Evolutionary conservation across 495 filamentous ascomycete species (phyloP).

Genomic region (Patellaria atrata): DNA sequence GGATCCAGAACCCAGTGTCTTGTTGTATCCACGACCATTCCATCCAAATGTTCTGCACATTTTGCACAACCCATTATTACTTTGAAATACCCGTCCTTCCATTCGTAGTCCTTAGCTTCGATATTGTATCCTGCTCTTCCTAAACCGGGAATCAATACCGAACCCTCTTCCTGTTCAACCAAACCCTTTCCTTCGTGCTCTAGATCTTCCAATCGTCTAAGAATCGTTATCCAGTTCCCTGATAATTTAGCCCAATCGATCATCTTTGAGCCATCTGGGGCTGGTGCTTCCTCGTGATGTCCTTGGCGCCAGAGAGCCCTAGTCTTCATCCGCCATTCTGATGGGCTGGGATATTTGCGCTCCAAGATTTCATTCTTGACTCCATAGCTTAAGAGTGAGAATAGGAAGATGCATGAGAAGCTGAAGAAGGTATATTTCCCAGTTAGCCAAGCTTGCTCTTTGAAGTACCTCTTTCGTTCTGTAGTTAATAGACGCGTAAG

Average conservation of each 20-base stretch:
- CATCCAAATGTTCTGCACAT: constrained; percentile 66
- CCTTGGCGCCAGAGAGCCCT: constrained; percentile 20
- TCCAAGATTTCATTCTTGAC: constrained; percentile 57
- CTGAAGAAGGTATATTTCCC: constrained; percentile 43
- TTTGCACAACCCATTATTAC: constrained; percentile 60
- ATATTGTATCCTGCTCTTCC: constrained; percentile 53
- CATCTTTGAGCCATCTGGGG: no score
- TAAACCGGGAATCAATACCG: constrained; percentile 37
- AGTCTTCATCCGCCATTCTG: constrained; percentile 49
- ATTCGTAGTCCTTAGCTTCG: constrained; percentile 57
- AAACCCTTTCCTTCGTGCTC: constrained; percentile 53
- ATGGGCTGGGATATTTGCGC: constrained; percentile 53
- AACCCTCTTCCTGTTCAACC: constrained; percentile 38
- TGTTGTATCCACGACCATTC: constrained; percentile 54
- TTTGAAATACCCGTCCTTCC: constrained; percentile 72
- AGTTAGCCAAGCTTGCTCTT: constrained; percentile 44
- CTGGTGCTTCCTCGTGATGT: constrained; percentile 33
- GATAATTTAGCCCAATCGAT: constrained; percentile 53
- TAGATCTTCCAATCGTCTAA: constrained; percentile 37
- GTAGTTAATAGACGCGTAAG: constrained; percentile 63
- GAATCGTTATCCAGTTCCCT: constrained; percentile 35
- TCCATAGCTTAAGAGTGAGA: constrained; percentile 40
- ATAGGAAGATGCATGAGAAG: constrained; percentile 39
- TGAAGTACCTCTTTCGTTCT: constrained; percentile 52
- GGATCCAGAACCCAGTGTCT: constrained; percentile 43